These are phyloP conservation scores for Debaryomyces psychrophilus DNA, from an alignment of 1,139 yeast species.

Conservation along the genomic window DNA sequence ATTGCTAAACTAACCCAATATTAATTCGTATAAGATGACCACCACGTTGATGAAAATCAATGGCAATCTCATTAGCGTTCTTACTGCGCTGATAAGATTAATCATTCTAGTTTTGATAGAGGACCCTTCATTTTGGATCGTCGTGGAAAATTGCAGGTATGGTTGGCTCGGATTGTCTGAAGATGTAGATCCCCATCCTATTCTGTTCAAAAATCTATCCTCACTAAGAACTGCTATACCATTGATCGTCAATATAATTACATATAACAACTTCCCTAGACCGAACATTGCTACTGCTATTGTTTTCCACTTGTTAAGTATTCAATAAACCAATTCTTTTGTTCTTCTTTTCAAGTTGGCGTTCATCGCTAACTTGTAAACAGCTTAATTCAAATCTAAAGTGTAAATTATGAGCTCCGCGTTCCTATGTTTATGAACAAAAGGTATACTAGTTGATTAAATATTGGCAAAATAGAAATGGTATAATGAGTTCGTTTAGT, in stretches of 20 bases:
- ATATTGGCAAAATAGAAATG: not conserved
- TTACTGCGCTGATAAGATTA: conserved; percentile 47
- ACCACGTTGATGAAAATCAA: conserved; percentile 44
- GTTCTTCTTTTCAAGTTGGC: not conserved
- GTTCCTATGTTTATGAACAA: conserved; percentile 3
- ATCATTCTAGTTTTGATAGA: conserved; percentile 42
- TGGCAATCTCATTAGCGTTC: conserved; percentile 52
- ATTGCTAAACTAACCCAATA: conserved; percentile 34
- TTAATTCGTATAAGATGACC: conserved; percentile 45
- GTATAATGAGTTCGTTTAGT: conserved; percentile 1
- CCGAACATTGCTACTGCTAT: conserved; percentile 39
- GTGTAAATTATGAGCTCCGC: conserved; percentile 3
- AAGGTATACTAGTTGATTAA: not conserved
- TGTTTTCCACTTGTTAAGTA: not conserved
- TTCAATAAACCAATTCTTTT: not conserved
- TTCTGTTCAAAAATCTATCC: conserved; percentile 49
- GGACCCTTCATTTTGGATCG: conserved; percentile 29
- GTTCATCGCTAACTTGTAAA: conserved; percentile 8
- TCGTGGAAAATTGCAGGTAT: conserved; percentile 32
- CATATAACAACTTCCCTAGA: conserved; percentile 47
- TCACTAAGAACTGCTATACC: conserved; percentile 53
- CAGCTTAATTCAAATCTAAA: not conserved
- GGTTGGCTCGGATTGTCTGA: conserved; percentile 23
- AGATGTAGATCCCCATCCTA: conserved; percentile 44
- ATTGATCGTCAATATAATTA: conserved; percentile 42